Percentiles rank a stretch among this genome's conserved stretches.
Evolutionary conservation across 2,329 filamentous ascomycete genomes (phyloP).

Genomic region (Aschersonia sp.): DNA sequence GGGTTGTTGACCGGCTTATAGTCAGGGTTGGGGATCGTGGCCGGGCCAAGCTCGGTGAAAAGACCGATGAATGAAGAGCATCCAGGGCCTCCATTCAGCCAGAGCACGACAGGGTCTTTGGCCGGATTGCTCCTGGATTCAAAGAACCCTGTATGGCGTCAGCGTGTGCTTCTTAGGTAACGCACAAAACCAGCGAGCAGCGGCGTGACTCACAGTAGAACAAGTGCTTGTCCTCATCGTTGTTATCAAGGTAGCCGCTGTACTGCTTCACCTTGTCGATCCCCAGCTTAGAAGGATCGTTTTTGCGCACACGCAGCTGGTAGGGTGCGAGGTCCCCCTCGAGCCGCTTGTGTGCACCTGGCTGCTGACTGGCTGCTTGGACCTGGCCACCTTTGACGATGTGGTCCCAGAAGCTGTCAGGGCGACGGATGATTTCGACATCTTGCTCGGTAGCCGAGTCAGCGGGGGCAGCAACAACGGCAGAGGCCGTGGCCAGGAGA

Average conservation of each 20-base stretch:
- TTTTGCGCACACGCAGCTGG: conserved; percentile 77
- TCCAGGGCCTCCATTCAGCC: conserved; percentile 26
- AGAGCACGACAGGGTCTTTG: conserved; percentile 36
- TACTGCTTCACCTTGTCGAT: conserved; percentile 95
- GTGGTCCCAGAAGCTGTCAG: conserved; percentile 79
- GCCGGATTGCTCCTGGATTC: conserved; percentile 24
- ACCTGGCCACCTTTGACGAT: conserved; percentile 73
- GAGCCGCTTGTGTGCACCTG: conserved; percentile 62
- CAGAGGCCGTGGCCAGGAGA: not conserved
- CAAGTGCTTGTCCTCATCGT: conserved; percentile 90
- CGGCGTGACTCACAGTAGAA: conserved; percentile 72
- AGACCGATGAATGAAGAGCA: conserved; percentile 24
- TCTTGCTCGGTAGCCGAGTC: not conserved
- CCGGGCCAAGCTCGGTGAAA: conserved; percentile 62
- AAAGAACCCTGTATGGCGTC: conserved; percentile 47
- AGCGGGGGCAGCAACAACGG: not conserved
- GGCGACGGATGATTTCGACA: conserved; percentile 34
- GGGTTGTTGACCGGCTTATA: conserved; percentile 31
- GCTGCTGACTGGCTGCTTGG: conserved; percentile 46
- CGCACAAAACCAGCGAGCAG: not conserved
- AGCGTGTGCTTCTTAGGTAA: not conserved
- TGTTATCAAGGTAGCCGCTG: conserved; percentile 91
- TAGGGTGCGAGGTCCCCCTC: conserved; percentile 74
- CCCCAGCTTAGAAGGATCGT: conserved; percentile 69
- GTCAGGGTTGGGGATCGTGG: conserved; percentile 40